These are phyloP conservation scores for Globisporangium takayamanum DNA, from an alignment of 352 stramenopile species.

Conservation along the genomic window DNA sequence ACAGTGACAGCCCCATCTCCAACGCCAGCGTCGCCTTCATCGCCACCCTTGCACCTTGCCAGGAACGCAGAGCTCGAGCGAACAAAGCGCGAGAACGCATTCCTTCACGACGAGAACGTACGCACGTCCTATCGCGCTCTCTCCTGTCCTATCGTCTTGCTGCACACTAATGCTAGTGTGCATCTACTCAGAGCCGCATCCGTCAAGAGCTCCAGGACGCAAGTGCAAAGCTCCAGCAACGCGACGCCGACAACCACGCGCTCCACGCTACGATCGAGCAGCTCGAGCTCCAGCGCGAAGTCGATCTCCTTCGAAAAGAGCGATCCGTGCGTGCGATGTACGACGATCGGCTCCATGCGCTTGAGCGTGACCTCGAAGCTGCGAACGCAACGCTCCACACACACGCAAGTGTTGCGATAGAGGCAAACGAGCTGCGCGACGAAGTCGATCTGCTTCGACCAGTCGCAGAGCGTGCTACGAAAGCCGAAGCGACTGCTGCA, in stretches of 20 bases:
- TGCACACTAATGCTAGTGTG: too few relatives aligned
- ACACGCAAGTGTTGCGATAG: conserved; percentile 25
- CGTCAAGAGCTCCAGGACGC: conserved; percentile 21
- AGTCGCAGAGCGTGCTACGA: conserved; percentile 34
- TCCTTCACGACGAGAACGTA: conserved; percentile 64
- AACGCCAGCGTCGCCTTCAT: conserved; percentile 5
- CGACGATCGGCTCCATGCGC: conserved; percentile 38
- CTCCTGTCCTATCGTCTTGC: too few relatives aligned
- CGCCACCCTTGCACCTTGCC: conserved; percentile 32
- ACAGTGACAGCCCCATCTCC: not conserved
- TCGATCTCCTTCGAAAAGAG: conserved; percentile 56
- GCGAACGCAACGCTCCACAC: conserved; percentile 24
- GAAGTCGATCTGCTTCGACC: conserved; percentile 67
- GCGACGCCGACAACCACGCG: conserved; percentile 23
- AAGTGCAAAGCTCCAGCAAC: conserved; percentile 16
- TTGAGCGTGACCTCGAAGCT: conserved; percentile 40
- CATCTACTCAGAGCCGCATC: conserved; percentile 28
- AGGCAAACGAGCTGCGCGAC: conserved; percentile 40
- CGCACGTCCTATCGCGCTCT: not conserved
- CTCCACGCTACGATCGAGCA: conserved; percentile 28
- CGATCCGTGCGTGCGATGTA: conserved; percentile 36
- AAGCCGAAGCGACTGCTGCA: conserved; percentile 33
- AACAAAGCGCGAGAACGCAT: conserved; percentile 38
- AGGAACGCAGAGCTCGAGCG: conserved; percentile 43
- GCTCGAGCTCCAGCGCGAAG: conserved; percentile 33